Conservation (phyloP, 345 rosid species). For the Gynandropsis gynandra region DNA sequence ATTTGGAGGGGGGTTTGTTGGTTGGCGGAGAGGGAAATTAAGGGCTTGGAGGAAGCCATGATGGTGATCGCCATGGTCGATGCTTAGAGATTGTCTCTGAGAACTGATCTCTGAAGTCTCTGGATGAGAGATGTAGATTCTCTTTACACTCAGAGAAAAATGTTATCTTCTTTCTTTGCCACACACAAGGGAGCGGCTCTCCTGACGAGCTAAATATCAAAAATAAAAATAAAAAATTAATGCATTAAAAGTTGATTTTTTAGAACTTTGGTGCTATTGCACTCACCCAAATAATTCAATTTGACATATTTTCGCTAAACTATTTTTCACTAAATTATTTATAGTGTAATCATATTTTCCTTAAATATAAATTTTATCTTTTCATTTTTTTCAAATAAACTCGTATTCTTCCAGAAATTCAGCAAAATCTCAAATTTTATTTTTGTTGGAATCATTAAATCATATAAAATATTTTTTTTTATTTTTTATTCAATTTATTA, state of each 20-base stretch:
- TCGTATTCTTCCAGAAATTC: no score
- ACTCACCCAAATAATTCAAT: no score
- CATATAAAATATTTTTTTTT: no score
- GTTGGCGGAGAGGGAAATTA: conserved; percentile 29
- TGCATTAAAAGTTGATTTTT: background rate
- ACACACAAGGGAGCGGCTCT: conserved; percentile 49
- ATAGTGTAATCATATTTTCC: no score
- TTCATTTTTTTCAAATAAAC: no score
- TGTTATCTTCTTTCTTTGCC: conserved; percentile 54
- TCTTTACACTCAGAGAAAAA: background rate
- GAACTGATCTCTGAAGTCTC: conserved; percentile 20
- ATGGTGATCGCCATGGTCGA: conserved; percentile 68
- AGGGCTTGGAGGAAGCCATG: conserved; percentile 60
- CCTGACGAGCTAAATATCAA: conserved; percentile 3
- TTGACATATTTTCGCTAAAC: no score
- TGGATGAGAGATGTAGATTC: conserved; percentile 18
- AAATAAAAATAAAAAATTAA: background rate
- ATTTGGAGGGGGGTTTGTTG: conserved; percentile 33
- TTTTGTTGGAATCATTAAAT: no score
- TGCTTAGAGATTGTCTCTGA: conserved; percentile 10
- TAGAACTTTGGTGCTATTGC: background rate
- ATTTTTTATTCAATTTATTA: no score
- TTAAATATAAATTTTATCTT: no score
- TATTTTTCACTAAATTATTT: no score
- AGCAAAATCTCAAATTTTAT: no score